These are phyloP conservation scores for Calonectria pteridis DNA, from an alignment of 2,329 filamentous ascomycete species.

Conservation along the genomic window DNA sequence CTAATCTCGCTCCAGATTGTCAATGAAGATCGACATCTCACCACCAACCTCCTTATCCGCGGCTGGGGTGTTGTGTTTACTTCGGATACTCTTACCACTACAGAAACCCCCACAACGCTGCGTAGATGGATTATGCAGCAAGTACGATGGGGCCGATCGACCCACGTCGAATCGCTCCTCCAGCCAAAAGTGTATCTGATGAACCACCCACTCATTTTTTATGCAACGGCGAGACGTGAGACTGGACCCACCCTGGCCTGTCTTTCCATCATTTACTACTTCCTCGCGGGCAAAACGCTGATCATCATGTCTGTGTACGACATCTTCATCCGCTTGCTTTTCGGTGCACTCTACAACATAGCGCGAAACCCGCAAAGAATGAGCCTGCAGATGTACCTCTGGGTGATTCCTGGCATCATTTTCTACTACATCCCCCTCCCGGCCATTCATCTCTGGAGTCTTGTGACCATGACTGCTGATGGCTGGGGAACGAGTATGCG, in stretches of 20 bases:
- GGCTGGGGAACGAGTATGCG: slow-evolving; percentile 45
- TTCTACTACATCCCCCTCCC: slow-evolving; percentile 43
- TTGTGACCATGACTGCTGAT: slow-evolving; percentile 41
- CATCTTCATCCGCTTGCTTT: slow-evolving; percentile 27
- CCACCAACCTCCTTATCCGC: slow-evolving; percentile 40
- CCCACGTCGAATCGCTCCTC: slow-evolving; percentile 42
- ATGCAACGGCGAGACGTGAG: slow-evolving; percentile 40
- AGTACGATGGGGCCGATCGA: slow-evolving; percentile 42
- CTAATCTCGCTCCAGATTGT: slow-evolving; percentile 33
- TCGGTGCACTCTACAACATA: slow-evolving; percentile 36
- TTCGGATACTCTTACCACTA: slow-evolving; percentile 41
- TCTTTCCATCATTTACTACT: slow-evolving; percentile 38
- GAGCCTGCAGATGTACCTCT: slow-evolving; percentile 23
- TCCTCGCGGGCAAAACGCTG: slow-evolving; percentile 34
- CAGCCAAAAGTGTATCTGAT: slow-evolving; percentile 40
- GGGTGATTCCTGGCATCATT: slow-evolving; percentile 40
- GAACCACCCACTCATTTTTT: slow-evolving; percentile 43
- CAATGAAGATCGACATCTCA: slow-evolving; percentile 44
- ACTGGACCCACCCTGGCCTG: slow-evolving; percentile 36
- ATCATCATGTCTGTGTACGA: slow-evolving; percentile 34
- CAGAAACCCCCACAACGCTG: slow-evolving; percentile 41
- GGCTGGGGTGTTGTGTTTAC: slow-evolving; percentile 47
- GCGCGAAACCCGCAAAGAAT: slow-evolving; percentile 42
- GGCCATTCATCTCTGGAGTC: slow-evolving; percentile 42
- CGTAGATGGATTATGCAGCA: slow-evolving; percentile 43